Percentiles rank a stretch among this genome's conserved stretches.
phyloP scores from a whole-genome alignment of 1,139 yeast genomes.

The Kodamaea derodonti region DNA sequence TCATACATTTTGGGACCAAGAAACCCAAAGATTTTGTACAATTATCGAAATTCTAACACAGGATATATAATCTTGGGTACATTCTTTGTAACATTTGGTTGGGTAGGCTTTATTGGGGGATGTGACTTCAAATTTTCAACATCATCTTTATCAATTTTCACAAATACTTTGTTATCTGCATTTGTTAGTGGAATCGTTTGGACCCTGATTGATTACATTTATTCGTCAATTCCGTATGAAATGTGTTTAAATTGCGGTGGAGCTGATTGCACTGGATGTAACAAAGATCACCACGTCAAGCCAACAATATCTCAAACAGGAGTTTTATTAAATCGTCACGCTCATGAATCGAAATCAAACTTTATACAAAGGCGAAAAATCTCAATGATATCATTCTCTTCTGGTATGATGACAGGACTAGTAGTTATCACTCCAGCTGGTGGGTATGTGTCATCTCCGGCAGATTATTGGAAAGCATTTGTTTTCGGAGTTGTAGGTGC shows the following conservation, averaged over 20 bases:
- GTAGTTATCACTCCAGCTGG: constrained; percentile 48
- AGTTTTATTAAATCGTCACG: constrained; percentile 16
- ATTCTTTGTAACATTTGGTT: constrained; percentile 33
- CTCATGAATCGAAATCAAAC: constrained; percentile 19
- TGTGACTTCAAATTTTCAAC: constrained; percentile 40
- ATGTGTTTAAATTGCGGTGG: constrained; percentile 9
- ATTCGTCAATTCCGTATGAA: constrained; percentile 37
- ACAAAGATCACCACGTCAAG: neutral
- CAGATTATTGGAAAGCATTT: constrained; percentile 41
- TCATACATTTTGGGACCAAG: constrained; percentile 57
- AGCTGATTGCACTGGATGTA: neutral
- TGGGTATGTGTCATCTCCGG: constrained; percentile 36
- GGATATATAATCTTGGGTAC: constrained; percentile 54
- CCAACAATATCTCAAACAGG: constrained; percentile 18
- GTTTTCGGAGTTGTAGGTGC: constrained; percentile 42
- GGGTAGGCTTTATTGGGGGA: constrained; percentile 46
- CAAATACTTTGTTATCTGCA: constrained; percentile 35
- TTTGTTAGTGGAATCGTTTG: constrained; percentile 36
- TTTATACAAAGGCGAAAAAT: constrained; percentile 25
- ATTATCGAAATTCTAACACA: constrained; percentile 37
- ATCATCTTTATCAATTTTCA: constrained; percentile 29
- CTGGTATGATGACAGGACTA: constrained; percentile 43
- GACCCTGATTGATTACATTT: constrained; percentile 38
- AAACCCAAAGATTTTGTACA: constrained; percentile 34
- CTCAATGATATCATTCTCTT: constrained; percentile 39